These are phyloP conservation scores for Bassia scoparia DNA, from an alignment of 148 eudicot genomes.

Conservation along the genomic window DNA sequence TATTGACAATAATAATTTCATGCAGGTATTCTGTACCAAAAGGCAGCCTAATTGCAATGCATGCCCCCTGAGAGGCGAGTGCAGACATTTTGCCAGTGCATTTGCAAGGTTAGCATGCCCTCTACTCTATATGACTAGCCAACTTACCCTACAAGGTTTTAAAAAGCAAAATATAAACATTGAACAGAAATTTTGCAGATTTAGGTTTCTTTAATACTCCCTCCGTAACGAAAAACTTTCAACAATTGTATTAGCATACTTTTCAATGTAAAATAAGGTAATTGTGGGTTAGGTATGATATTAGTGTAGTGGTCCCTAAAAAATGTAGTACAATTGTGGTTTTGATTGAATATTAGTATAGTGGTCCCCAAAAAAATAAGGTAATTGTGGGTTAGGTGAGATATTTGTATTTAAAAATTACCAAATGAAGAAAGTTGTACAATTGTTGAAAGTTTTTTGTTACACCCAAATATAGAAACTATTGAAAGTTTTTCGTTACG, in stretches of 20 bases:
- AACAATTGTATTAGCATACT: background rate
- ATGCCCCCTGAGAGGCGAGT: conserved; percentile 92
- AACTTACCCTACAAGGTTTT: background rate
- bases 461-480: no score
- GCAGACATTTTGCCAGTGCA: conserved; percentile 99
- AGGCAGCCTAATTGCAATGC: conserved; percentile 97
- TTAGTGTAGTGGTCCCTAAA: no score
- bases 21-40: conserved; percentile 97
- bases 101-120: conserved; percentile 70
- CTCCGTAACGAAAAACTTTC: background rate
- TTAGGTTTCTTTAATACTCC: background rate
- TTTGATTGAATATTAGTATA: no score
- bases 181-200: background rate
- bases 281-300: no score
- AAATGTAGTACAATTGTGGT: no score
- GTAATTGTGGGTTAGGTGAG: no score
- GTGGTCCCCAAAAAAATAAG: no score
- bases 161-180: background rate
- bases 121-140: background rate
- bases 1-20: conserved; percentile 8
- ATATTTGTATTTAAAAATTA: no score
- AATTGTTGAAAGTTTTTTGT: no score
- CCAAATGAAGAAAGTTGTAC: no score
- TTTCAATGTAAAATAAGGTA: no score
- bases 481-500: no score